A percentile compares a stretch with the other conserved stretches of the same genome.
Conservation (phyloP, 2,329 filamentous ascomycete species). For the Nemania sp. region DNA sequence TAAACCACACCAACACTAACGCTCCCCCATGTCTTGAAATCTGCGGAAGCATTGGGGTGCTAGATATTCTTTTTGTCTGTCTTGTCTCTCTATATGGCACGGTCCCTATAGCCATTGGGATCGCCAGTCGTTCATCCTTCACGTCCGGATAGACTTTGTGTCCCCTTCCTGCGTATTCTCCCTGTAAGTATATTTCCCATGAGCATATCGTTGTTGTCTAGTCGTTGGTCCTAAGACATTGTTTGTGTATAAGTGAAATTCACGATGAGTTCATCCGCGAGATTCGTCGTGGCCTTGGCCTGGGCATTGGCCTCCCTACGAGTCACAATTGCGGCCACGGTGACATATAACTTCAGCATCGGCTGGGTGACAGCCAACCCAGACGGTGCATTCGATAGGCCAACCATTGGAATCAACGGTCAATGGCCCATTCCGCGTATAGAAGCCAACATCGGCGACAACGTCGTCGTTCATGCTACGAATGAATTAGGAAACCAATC, state of each 20-base stretch:
- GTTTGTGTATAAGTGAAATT: slow-evolving; percentile 24
- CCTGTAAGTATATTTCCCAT: not conserved
- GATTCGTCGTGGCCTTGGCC: slow-evolving; percentile 32
- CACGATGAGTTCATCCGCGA: slow-evolving; percentile 38
- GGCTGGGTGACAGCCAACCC: slow-evolving; percentile 79
- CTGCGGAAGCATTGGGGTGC: slow-evolving; percentile 4
- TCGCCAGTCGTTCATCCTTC: not conserved
- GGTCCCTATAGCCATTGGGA: slow-evolving; percentile 4
- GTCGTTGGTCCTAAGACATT: not conserved
- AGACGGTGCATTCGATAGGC: slow-evolving; percentile 72
- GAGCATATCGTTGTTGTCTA: not conserved
- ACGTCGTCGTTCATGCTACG: slow-evolving; percentile 67
- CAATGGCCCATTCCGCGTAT: slow-evolving; percentile 79
- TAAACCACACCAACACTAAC: slow-evolving; percentile 4
- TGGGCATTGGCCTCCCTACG: slow-evolving; percentile 38
- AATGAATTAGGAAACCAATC: slow-evolving; percentile 72
- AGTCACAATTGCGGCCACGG: slow-evolving; percentile 57
- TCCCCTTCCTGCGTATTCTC: not conserved
- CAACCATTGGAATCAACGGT: slow-evolving; percentile 82
- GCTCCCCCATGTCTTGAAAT: slow-evolving; percentile 5
- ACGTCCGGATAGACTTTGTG: not conserved
- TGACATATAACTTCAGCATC: slow-evolving; percentile 75
- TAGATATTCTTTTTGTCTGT: slow-evolving; percentile 7
- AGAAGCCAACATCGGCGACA: slow-evolving; percentile 71
- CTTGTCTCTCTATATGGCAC: slow-evolving; percentile 4